Evolutionary conservation across 495 filamentous ascomycete species (phyloP).

Genomic region (Penicillium maclennaniae): DNA sequence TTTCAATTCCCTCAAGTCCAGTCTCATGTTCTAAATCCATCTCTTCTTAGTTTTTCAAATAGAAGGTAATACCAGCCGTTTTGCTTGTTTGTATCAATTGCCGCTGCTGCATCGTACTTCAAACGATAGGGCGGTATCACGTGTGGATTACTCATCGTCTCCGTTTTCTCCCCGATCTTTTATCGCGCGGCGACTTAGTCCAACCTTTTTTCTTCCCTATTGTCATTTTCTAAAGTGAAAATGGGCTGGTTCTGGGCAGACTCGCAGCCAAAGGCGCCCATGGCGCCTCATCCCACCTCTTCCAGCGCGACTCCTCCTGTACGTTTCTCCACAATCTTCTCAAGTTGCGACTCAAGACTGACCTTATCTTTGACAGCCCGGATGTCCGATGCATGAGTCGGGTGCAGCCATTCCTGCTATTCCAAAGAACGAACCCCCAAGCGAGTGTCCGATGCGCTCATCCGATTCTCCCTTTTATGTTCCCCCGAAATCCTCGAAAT

Average conservation of each 20-base stretch:
- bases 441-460: conserved; percentile 52
- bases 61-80: neutral
- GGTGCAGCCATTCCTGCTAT: conserved; percentile 40
- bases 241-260: conserved; percentile 99
- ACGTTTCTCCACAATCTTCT: conserved; percentile 32
- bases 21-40: neutral
- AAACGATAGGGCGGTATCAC: neutral
- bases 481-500: conserved; percentile 29
- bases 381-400: conserved; percentile 85
- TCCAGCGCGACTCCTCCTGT: conserved; percentile 61
- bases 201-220: neutral
- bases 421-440: conserved; percentile 39
- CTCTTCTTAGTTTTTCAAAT: neutral
- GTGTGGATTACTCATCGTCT: conserved; percentile 53
- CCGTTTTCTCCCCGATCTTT: conserved; percentile 49
- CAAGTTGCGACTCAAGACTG: conserved; percentile 20
- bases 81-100: neutral
- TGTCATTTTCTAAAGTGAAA: conserved; percentile 8
- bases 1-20: neutral
- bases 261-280: conserved; percentile 39
- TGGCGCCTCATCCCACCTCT: conserved; percentile 41
- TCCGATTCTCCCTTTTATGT: conserved; percentile 42
- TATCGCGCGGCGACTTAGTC: conserved; percentile 13
- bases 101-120: neutral
- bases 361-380: conserved; percentile 54